These are phyloP conservation scores for Penicillium crystallinum DNA, from an alignment of 495 filamentous ascomycete genomes.

Conservation along the genomic window DNA sequence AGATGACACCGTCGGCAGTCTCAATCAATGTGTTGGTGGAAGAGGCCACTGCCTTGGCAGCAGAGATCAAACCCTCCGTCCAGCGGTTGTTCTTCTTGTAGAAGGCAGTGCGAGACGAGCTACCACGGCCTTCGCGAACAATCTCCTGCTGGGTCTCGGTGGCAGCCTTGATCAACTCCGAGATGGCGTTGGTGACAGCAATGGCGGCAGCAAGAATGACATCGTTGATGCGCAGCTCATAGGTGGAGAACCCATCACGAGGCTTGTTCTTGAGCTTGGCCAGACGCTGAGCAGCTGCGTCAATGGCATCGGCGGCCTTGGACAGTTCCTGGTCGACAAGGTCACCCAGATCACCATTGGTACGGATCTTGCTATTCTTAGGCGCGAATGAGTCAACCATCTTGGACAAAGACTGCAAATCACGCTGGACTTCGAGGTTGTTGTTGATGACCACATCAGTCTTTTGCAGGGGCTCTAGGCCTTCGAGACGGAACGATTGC, in stretches of 20 bases:
- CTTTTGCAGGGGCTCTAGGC: conserved; percentile 80
- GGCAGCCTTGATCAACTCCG: conserved; percentile 92
- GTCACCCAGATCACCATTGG: conserved; percentile 84
- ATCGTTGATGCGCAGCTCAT: conserved; percentile 92
- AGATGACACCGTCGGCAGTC: conserved; percentile 93
- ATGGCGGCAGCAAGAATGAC: conserved; percentile 89
- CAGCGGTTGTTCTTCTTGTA: conserved; percentile 99
- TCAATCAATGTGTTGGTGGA: conserved; percentile 96
- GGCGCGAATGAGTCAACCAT: conserved; percentile 86
- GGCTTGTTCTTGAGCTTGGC: conserved; percentile 91
- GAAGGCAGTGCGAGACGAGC: conserved; percentile 85
- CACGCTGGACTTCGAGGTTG: conserved; percentile 89
- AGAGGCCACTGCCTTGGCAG: conserved; percentile 87
- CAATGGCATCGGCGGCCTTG: conserved; percentile 94
- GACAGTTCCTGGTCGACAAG: conserved; percentile 86
- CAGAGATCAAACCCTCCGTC: conserved; percentile 96
- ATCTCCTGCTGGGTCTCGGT: conserved; percentile 95
- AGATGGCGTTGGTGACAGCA: conserved; percentile 94
- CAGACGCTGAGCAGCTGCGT: conserved; percentile 81
- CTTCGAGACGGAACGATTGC: conserved; percentile 88
- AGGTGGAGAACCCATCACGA: conserved; percentile 90
- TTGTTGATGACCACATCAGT: conserved; percentile 94
- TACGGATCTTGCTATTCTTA: conserved; percentile 71
- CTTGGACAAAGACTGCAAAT: conserved; percentile 87
- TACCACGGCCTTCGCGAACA: conserved; percentile 88